Percentiles rank a stretch among this genome's conserved stretches.
phyloP scores from a whole-genome alignment of 129 eudicot genomes.

The Ambrosia artemisiifolia region DNA sequence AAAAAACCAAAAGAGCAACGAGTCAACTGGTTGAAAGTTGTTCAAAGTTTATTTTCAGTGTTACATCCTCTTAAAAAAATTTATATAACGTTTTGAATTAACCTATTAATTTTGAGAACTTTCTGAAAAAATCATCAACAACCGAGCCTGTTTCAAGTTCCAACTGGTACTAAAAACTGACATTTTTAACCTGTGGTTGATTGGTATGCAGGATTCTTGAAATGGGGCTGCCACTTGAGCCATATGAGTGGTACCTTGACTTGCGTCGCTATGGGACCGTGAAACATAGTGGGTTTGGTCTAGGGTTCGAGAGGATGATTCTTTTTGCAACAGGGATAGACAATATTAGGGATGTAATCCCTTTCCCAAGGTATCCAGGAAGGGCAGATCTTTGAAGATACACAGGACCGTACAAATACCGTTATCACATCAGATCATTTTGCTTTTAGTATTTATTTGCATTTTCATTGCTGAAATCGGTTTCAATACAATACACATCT shows the following conservation, averaged over 20 bases:
- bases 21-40: too few relatives aligned
- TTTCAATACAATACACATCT: constrained; percentile 1
- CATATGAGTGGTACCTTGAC: constrained; percentile 96
- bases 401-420: constrained; percentile 4
- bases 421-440: constrained; percentile 11
- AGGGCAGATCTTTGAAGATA: constrained; percentile 70
- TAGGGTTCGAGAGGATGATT: constrained; percentile 91
- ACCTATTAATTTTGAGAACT: too few relatives aligned
- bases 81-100: too few relatives aligned
- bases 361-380: constrained; percentile 93
- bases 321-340: constrained; percentile 96
- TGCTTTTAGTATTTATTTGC: background rate
- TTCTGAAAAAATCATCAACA: too few relatives aligned
- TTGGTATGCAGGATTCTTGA: constrained; percentile 58
- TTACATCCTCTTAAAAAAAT: too few relatives aligned
- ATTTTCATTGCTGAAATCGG: background rate
- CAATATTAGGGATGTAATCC: constrained; percentile 89
- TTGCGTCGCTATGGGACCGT: constrained; percentile 79
- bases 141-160: too few relatives aligned
- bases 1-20: too few relatives aligned
- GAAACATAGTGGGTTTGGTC: constrained; percentile 84
- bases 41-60: background rate
- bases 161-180: too few relatives aligned
- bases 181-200: background rate
- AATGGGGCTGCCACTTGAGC: constrained; percentile 80